Evolutionary conservation across 2,329 filamentous ascomycete species (phyloP), one percentile per base, ranked within the genome.

Genomic region (Aspergillaceae sp.): DNA sequence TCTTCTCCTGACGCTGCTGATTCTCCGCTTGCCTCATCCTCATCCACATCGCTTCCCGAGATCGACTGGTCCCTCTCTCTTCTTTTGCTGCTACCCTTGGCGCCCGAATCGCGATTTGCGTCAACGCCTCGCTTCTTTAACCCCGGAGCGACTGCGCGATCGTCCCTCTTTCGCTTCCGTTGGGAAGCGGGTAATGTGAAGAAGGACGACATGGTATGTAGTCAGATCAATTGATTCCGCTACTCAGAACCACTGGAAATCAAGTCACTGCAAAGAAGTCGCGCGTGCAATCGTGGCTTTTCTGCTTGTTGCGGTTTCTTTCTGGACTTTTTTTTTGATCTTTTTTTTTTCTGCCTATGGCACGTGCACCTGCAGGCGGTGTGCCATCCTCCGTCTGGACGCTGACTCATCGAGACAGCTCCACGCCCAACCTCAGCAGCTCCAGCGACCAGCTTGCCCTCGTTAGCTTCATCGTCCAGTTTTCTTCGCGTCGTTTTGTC

Each of bases 161-260:
- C 68, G 28, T 76, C 74, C 50, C 90, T 79, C 76, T 97, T 97
- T 59, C 92, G 78, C 77, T 97, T 97, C 73, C 87, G 87, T 62
- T 91, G 85, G 43, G 86, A 84, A 36, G 86, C 85, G 4, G 92
- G 89, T 35, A 84, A 74, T 43, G 90, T 95, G 71, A 98, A 98
- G 71, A 97, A 98, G 35, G 90, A 95, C 61, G 91, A 94, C 90
- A 94, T 94, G 28, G 27, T 44, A 33, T 36, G 29, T 26, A 26
- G 28, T 10, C 9, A 32, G 5, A 29, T 28, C n/a, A 5, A 44
- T n/a, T 30, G 42, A 30, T 36, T 28, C 7, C 26, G 10, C 26
- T 11, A 5, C 6, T 19, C 11, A 43, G 42, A 7, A 29, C 19
- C 34, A 29, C 32, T 11, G 7, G n/a, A 7, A n/a, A 7, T 19